A percentile compares a stretch with the other conserved stretches of the same genome.
phyloP scores from a whole-genome alignment of 768 basidiomycete species.

The Tricholoma furcatifolium region DNA sequence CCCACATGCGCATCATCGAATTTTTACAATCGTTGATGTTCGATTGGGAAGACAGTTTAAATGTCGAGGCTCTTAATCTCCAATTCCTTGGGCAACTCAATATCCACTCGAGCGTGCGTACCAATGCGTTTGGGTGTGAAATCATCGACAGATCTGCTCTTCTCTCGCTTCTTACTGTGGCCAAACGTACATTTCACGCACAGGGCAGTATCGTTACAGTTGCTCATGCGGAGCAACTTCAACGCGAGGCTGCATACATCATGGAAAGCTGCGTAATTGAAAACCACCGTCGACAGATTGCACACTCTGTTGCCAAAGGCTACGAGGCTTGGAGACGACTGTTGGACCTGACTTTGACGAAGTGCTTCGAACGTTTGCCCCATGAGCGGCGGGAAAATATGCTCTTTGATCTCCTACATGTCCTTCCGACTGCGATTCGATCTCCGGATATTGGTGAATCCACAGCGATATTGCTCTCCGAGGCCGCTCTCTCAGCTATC shows the following conservation, averaged over 20 bases:
- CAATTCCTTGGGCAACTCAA: constrained; percentile 67
- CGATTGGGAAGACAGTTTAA: constrained; percentile 80
- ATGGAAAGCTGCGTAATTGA: constrained; percentile 83
- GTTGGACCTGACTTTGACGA: constrained; percentile 81
- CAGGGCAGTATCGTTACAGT: constrained; percentile 66
- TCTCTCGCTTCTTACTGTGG: constrained; percentile 61
- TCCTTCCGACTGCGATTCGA: constrained; percentile 68
- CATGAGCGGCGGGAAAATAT: constrained; percentile 84
- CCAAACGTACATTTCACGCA: constrained; percentile 59
- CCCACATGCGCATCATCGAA: constrained; percentile 83
- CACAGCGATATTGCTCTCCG: constrained; percentile 81
- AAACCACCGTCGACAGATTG: constrained; percentile 83
- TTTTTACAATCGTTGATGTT: constrained; percentile 85
- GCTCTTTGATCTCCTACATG: constrained; percentile 86
- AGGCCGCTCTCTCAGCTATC: constrained; percentile 75
- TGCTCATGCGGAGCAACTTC: constrained; percentile 64
- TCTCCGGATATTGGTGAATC: constrained; percentile 65
- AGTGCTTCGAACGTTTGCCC: constrained; percentile 82
- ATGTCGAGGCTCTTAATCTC: constrained; percentile 54
- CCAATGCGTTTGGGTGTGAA: constrained; percentile 74
- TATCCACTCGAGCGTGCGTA: constrained; percentile 66
- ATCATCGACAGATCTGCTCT: constrained; percentile 76
- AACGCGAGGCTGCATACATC: constrained; percentile 70
- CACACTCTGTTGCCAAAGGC: constrained; percentile 63
- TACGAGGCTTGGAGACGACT: constrained; percentile 85